phyloP scores from a whole-genome alignment of 1,284 basidiomycete genomes.

The Golubevia sp. region DNA sequence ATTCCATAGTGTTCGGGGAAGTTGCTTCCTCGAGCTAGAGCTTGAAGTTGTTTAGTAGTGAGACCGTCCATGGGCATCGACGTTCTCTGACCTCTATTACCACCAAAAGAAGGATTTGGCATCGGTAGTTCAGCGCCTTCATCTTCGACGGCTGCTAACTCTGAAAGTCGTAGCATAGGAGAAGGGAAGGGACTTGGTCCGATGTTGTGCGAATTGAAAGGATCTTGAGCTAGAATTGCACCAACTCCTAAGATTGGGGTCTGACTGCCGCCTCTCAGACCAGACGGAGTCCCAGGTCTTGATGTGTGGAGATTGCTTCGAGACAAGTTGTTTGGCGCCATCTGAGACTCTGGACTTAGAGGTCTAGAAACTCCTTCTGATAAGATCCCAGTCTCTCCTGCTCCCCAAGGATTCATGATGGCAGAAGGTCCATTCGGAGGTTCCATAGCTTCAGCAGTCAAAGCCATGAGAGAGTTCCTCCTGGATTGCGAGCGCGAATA shows the following conservation, averaged over 20 bases:
- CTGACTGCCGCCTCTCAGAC: too few relatives aligned
- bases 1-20: constrained; percentile 35
- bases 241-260: background rate
- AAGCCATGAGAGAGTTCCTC: constrained; percentile 30
- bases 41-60: constrained; percentile 38
- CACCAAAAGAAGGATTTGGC: constrained; percentile 1
- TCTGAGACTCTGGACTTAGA: too few relatives aligned
- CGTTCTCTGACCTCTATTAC: background rate
- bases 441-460: background rate
- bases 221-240: constrained; percentile 2
- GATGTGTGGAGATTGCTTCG: too few relatives aligned
- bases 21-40: constrained; percentile 23
- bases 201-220: background rate
- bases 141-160: too few relatives aligned
- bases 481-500: constrained; percentile 27
- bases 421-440: constrained; percentile 1
- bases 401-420: background rate
- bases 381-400: too few relatives aligned
- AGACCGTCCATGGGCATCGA: constrained; percentile 10
- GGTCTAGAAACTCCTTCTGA: too few relatives aligned
- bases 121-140: too few relatives aligned
- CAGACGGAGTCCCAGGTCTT: too few relatives aligned
- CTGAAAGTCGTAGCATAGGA: too few relatives aligned
- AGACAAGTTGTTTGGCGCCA: too few relatives aligned
- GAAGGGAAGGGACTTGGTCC: constrained; percentile 3